These are phyloP conservation scores for Hymenoscyphus scutula DNA, from an alignment of 2,329 filamentous ascomycete genomes.

Conservation along the genomic window DNA sequence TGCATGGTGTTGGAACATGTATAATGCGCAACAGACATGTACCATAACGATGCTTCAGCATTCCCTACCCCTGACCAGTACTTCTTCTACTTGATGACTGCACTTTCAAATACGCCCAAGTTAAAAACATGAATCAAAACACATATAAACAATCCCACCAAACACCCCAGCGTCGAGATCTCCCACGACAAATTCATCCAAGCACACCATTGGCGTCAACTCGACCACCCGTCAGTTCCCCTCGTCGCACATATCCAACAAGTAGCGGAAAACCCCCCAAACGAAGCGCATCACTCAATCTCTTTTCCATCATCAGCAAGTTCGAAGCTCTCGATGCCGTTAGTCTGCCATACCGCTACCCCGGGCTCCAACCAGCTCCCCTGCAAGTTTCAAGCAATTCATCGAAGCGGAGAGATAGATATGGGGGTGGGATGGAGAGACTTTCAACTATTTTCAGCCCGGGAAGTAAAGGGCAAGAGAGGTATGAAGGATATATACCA, in stretches of 20 bases:
- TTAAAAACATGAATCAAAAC: conserved; percentile 4
- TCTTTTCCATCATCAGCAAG: conserved; percentile 29
- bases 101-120: background rate
- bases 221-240: background rate
- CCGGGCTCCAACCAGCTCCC: conserved; percentile 24
- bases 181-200: background rate
- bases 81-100: background rate
- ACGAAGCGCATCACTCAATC: conserved; percentile 19
- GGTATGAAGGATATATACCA: conserved; percentile 1
- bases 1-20: background rate
- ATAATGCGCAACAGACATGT: background rate
- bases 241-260: background rate
- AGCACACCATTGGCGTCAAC: background rate
- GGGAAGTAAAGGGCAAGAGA: background rate
- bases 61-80: conserved; percentile 2
- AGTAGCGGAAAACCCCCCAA: background rate
- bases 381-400: conserved; percentile 18
- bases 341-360: conserved; percentile 21
- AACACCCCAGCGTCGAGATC: background rate
- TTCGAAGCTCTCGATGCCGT: conserved; percentile 33
- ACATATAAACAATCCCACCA: background rate
- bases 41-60: background rate
- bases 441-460: conserved; percentile 27
- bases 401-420: conserved; percentile 5
- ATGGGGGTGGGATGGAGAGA: conserved; percentile 12